Conservation (phyloP, 2,329 filamentous ascomycete species). For the Lachnellula arida region DNA sequence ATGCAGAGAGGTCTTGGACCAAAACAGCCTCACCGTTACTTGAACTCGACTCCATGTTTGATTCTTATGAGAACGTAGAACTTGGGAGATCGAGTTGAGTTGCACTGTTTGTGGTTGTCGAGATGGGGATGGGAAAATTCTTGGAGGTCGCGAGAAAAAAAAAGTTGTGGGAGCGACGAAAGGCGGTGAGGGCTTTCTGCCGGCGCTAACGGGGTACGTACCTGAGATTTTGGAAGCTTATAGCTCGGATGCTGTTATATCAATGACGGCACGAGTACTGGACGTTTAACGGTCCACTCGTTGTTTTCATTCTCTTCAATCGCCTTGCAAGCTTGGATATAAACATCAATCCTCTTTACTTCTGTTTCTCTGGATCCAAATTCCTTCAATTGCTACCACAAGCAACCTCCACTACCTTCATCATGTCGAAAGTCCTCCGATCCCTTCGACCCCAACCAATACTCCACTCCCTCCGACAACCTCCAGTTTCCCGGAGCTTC, state of each 20-base stretch:
- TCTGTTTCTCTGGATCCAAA: too few species aligned
- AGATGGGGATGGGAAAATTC: not conserved
- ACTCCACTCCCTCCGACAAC: constrained; percentile 12
- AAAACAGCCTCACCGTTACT: constrained; percentile 1
- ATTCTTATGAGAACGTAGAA: not conserved
- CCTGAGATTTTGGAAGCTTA: too few species aligned
- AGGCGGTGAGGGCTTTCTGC: constrained; percentile 10
- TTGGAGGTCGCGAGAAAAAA: not conserved
- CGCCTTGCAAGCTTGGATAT: too few species aligned
- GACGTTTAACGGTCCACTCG: too few species aligned
- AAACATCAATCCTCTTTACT: too few species aligned
- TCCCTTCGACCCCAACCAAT: constrained; percentile 16
- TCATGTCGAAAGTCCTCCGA: constrained; percentile 24
- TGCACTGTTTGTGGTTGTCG: not conserved
- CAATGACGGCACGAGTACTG: not conserved
- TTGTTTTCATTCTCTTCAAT: too few species aligned
- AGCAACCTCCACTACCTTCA: not conserved
- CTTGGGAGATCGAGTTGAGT: constrained; percentile 1
- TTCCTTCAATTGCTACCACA: too few species aligned
- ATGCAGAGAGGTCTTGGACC: constrained; percentile 14
- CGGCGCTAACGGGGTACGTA: not conserved
- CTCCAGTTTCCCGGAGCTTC: constrained; percentile 38
- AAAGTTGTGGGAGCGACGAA: not conserved
- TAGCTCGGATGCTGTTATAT: too few species aligned
- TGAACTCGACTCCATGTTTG: constrained; percentile 13